phyloP scores from a whole-genome alignment of 148 eudicot species.

The Camellia granthamiana region DNA sequence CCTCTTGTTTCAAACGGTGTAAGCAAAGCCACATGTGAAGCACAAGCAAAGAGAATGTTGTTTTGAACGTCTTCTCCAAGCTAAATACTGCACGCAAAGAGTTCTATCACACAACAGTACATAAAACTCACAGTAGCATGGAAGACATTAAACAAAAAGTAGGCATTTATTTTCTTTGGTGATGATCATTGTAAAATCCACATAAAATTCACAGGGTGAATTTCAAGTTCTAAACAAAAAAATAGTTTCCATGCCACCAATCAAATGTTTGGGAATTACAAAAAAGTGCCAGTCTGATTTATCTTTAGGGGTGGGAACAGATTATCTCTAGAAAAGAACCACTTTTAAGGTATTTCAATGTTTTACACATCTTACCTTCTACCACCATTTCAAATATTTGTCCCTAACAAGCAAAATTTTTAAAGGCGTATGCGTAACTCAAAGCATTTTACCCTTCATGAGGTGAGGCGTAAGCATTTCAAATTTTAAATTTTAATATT shows the following conservation, averaged over 20 bases:
- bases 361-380: background rate
- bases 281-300: background rate
- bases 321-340: background rate
- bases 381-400: background rate
- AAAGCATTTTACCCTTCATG: too few relatives aligned
- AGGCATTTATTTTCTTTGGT: background rate
- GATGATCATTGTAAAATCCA: slow-evolving; percentile 3
- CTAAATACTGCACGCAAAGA: slow-evolving; percentile 65
- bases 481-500: too few relatives aligned
- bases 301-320: background rate
- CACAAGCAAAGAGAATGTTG: slow-evolving; percentile 87
- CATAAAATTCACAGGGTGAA: background rate
- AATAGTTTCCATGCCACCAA: background rate
- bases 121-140: slow-evolving; percentile 1
- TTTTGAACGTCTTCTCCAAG: slow-evolving; percentile 91
- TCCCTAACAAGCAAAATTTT: background rate
- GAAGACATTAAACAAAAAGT: background rate
- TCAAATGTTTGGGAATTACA: background rate
- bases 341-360: background rate
- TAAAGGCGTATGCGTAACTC: too few relatives aligned
- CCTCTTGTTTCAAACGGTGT: slow-evolving; percentile 86
- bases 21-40: slow-evolving; percentile 95
- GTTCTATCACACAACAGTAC: background rate
- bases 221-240: background rate
- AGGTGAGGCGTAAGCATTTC: too few relatives aligned